Base-by-base conservation (phyloP, 495 filamentous ascomycete genomes). In the Talaromyces ruber region DNA sequence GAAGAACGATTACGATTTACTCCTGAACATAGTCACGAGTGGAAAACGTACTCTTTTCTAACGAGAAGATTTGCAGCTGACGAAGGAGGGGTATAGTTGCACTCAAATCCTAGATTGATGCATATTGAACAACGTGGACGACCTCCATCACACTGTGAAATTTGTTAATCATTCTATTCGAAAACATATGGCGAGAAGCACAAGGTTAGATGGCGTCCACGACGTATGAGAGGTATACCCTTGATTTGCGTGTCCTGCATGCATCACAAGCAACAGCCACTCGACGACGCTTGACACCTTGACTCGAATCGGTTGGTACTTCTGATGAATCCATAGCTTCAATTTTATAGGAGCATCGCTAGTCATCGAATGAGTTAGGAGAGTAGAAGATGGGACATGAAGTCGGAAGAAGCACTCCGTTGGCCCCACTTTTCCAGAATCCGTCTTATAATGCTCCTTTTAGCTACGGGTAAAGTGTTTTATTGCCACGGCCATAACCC, bases 191-290 rank as follows among this genome's bases (percentile, higher is more conserved):
- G 30, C 30, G 30, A 32, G 30, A 32, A 32, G 30, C 3, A 32
- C 30, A 32, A 32, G 8, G 5, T 32, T 32, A 11, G 5, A 32
- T 32, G 30, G 30, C 5, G 8, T 32, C 8, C 32, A 39, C 18
- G 51, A 34, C 16, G 9, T 7, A 9, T 4, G 22, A 34, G 16
- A 30, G 34, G 58, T 50, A 26, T 66, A 78, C 76, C 62, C 77
- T 72, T 34, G 79, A 79, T 56, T 82, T 82, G 18, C 79, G 71
- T 8, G 66, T 70, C 37, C 79, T 66, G 32, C 79, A 82, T n/a
- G 76, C 68, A 62, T 75, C 71, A 57, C 79, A 81, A 39, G 79
- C 79, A 52, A 82, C 50, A 11, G 72, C 64, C 3, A 75, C 66
- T 7, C 75, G 67, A 0, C 75, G 71, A 6, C 75, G 66, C 60